Evolutionary conservation across 108 stramenopile genomes (phyloP), one percentile per base, ranked within the genome.

Genomic region (Schizochytrium sp.): DNA sequence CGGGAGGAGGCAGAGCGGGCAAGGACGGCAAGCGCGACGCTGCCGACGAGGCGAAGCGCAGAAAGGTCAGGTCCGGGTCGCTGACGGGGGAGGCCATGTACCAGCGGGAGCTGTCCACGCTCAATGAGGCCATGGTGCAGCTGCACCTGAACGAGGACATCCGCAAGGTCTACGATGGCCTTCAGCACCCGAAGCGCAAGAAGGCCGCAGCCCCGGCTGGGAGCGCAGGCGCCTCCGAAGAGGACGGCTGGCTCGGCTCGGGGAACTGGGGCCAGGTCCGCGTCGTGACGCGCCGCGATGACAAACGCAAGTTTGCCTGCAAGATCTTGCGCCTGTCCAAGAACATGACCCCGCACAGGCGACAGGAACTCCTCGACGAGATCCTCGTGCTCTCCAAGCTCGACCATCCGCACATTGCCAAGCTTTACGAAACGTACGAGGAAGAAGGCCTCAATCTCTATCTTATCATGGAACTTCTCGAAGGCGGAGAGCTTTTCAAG

Each of bases 401-500:
- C 48, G 76, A 83, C 51, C 76, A 83, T 34, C 76, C 76, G 5
- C 59, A 88, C 89, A 93, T 93, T 48, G 89, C 92, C 48, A 72
- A 89, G 87, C 58, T 93, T 34, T 90, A 72, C 51, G 92, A 92
- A 29, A 89, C 90, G 8, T 92, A 92, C 60, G 92, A 93, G 60
- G 96, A 96, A 58, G 92, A 94, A 72, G 87, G 91, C 18, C 91
- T 83, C n/a, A 83, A 92, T 25, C 43, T 97, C 16, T 95, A 95
- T 60, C 72, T 97, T 18, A 96, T 97, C n/a, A 96, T 95, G 57
- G 96, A 97, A 48, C 89, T 93, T 51, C 98, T 97, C 91, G 97
- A 96, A 21, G 98, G 98, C 25, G 98, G 98, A 48, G 99, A 99
- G 72, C 93, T 95, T 5, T 94, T 94, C 60, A 94, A 95, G 76